phyloP scores from a whole-genome alignment of 2,329 filamentous ascomycete genomes.

The Botrytis fragariae region DNA sequence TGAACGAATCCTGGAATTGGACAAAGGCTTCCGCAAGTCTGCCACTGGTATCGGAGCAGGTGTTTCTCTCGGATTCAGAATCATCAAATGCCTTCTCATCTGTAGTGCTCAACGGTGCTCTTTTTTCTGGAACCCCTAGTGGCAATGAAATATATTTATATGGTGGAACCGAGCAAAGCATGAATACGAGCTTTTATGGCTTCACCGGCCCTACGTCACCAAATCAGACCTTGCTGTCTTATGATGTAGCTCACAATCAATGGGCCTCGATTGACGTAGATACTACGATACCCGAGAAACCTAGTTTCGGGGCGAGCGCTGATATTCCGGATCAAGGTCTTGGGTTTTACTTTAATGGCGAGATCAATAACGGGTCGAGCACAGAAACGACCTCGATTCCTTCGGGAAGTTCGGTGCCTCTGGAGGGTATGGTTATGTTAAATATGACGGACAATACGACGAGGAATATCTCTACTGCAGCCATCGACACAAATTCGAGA shows the following conservation, averaged over 20 bases:
- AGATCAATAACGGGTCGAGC: slow-evolving; percentile 20
- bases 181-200: slow-evolving; percentile 23
- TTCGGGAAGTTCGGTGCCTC: slow-evolving; percentile 15
- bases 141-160: slow-evolving; percentile 23
- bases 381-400: slow-evolving; percentile 8
- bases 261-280: slow-evolving; percentile 3
- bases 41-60: slow-evolving; percentile 18
- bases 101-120: slow-evolving; percentile 11
- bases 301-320: slow-evolving; percentile 20
- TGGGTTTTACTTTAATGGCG: slow-evolving; percentile 30
- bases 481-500: slow-evolving; percentile 38
- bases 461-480: slow-evolving; percentile 41
- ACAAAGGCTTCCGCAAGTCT: slow-evolving; percentile 10
- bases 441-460: slow-evolving; percentile 40
- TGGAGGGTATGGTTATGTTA: slow-evolving; percentile 44
- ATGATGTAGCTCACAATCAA: slow-evolving; percentile 9
- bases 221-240: slow-evolving; percentile 7
- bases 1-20: slow-evolving; percentile 25
- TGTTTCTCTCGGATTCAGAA: slow-evolving; percentile 11
- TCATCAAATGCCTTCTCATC: slow-evolving; percentile 14
- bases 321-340: slow-evolving; percentile 23
- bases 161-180: slow-evolving; percentile 22
- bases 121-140: slow-evolving; percentile 20
- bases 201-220: slow-evolving; percentile 15
- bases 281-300: slow-evolving; percentile 10